Evolutionary conservation across 208 protist species (phyloP).

Genomic region (Naegleria lovaniensis): DNA sequence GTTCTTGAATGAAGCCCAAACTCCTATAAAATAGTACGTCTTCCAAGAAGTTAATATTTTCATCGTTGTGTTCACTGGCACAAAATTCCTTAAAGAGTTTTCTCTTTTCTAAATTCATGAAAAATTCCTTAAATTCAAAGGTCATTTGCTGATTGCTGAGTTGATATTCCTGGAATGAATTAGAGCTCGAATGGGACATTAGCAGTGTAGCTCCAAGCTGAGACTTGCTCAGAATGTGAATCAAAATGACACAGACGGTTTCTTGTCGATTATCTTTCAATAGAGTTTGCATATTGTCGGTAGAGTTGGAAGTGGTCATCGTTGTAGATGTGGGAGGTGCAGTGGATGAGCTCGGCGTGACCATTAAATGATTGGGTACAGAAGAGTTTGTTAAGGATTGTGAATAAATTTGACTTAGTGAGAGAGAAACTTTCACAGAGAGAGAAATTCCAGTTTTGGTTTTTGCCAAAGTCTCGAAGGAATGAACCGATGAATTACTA

Average conservation of each 20-base stretch:
- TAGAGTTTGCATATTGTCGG: background rate
- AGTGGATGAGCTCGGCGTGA: too few relatives aligned
- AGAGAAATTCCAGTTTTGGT: background rate
- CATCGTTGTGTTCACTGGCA: background rate
- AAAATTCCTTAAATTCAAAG: background rate
- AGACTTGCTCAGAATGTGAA: background rate
- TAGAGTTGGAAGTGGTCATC: background rate
- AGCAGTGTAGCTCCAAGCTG: background rate
- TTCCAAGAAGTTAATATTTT: background rate
- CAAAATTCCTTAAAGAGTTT: slow-evolving; percentile 10
- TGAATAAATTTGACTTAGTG: background rate
- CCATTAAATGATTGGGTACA: too few relatives aligned
- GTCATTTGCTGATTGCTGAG: background rate
- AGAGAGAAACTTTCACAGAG: background rate
- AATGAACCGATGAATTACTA: too few relatives aligned
- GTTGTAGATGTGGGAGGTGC: background rate
- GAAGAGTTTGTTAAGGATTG: background rate
- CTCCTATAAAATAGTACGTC: background rate
- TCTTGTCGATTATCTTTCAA: background rate
- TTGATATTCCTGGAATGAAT: background rate
- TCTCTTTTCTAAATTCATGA: background rate
- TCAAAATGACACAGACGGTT: background rate
- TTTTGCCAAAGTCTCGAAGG: background rate
- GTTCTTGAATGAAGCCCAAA: background rate
- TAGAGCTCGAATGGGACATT: background rate